Evolutionary conservation across 2,329 filamentous ascomycete species (phyloP).

Genomic region (Graphilbum sp.): DNA sequence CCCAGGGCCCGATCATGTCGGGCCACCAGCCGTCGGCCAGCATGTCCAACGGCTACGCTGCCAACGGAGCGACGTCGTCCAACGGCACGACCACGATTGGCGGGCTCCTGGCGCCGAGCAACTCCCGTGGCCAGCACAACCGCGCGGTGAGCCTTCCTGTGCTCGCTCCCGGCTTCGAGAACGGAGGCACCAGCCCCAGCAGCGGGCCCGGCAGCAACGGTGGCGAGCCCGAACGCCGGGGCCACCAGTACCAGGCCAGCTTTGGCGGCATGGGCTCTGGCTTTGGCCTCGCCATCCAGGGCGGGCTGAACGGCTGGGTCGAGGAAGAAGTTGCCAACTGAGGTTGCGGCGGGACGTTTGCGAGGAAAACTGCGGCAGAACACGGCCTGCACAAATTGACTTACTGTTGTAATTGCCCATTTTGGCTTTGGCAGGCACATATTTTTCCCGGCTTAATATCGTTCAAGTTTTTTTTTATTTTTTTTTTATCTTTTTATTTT

Average conservation of each 20-base stretch:
- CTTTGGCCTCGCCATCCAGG: constrained; percentile 44
- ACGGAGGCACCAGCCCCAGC: constrained; percentile 35
- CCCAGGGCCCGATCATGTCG: constrained; percentile 38
- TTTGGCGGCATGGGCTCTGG: constrained; percentile 43
- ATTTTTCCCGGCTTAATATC: not conserved
- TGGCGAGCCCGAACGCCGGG: constrained; percentile 38
- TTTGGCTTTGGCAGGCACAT: constrained; percentile 15
- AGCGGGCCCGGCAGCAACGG: constrained; percentile 27
- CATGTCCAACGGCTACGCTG: constrained; percentile 47
- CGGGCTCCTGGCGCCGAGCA: constrained; percentile 59
- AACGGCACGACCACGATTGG: constrained; percentile 54
- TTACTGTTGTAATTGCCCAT: constrained; percentile 17
- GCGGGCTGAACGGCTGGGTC: constrained; percentile 49
- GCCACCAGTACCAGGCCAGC: constrained; percentile 50
- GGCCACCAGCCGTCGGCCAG: constrained; percentile 50
- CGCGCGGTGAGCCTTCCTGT: constrained; percentile 79
- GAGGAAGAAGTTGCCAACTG: constrained; percentile 50
- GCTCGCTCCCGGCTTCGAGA: constrained; percentile 47
- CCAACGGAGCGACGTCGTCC: constrained; percentile 23
- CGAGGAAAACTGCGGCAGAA: no score
- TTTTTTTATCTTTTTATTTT: not conserved
- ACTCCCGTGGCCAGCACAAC: constrained; percentile 45
- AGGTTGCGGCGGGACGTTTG: no score
- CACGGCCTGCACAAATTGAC: constrained; percentile 19
- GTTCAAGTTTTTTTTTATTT: constrained; percentile 1